Evolutionary conservation across 768 basidiomycete species (phyloP), one percentile per base, ranked within the genome.

Genomic region (Termitomyces bulborhizus): DNA sequence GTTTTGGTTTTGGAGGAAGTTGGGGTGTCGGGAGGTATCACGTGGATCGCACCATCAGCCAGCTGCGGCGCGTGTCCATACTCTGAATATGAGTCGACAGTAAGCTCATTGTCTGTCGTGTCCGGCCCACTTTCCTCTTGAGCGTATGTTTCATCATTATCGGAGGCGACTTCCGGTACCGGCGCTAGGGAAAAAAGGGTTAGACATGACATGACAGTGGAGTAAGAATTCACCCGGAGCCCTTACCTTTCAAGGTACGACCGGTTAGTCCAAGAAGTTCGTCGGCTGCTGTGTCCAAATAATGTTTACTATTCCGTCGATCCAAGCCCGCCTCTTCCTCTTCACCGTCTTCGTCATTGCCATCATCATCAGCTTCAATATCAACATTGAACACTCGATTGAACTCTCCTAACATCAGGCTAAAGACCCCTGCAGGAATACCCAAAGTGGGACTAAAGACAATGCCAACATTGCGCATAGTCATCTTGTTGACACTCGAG

Each of bases 371-470:
- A 32, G 72, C 77, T 43, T 71, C 74, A 24, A 67, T 70, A 59
- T 81, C 85, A 50, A 93, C 91, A 63, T 93, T 93, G 77, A 97
- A 97, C 21, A 96, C 93, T 15, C 85, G 82, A 62, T 91, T 92
- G 73, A 95, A 98, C 67, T 97, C 92, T 54, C 84, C 86, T 31
- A 98, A 81, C 85, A 98, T 92, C 59, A 97, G 73, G 65, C 91
- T 93, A 71, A 98, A 95, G 42, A 98, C 90, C 6, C 93, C 93
- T 3, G 96, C 96, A n/a, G 96, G 96, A 62, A 99, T 97, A 43
- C 93, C 94, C 12, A 99, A 77, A 0, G 97, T 98, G 2, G 97
- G 97, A 60, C 93, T 95, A 73, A 98, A 98, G 24, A 98, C 96
- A 57, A 99, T 98, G 16, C 96, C 95, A 27, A 99, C 93, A 68